A percentile compares a stretch with the other conserved stretches of the same genome.
phyloP scores from a whole-genome alignment of 768 basidiomycete genomes.

The Tubosaeta brunneosetosa region DNA sequence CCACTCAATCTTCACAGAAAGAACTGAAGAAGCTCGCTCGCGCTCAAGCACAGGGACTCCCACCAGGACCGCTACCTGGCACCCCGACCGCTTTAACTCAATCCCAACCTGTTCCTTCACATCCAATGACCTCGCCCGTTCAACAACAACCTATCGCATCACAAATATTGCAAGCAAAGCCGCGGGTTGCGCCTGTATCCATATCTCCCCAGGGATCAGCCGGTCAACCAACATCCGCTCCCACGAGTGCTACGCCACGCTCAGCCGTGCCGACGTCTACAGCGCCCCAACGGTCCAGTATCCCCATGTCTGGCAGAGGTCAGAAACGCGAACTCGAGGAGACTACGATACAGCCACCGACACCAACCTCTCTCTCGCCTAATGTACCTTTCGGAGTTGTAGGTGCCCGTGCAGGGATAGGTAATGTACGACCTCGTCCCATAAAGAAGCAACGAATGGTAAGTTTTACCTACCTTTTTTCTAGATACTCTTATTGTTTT shows the following conservation, averaged over 20 bases:
- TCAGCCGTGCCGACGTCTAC: conserved; percentile 25
- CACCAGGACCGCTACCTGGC: conserved; percentile 17
- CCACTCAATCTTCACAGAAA: conserved; percentile 42
- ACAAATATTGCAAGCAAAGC: conserved; percentile 20
- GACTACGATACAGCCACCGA: conserved; percentile 17
- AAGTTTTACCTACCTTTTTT: conserved; percentile 16
- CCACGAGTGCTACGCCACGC: conserved; percentile 30
- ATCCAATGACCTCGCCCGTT: conserved; percentile 19
- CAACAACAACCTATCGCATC: conserved; percentile 21
- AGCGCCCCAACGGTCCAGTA: conserved; percentile 20
- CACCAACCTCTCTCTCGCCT: conserved; percentile 20
- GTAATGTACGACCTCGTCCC: conserved; percentile 59
- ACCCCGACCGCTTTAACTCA: conserved; percentile 31
- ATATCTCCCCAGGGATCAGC: conserved; percentile 28
- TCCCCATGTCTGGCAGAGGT: conserved; percentile 20
- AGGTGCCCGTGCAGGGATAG: conserved; percentile 55
- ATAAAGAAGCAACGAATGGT: conserved; percentile 77
- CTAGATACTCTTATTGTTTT: not conserved
- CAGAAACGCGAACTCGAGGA: conserved; percentile 34
- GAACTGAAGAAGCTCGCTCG: conserved; percentile 68
- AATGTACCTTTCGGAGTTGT: conserved; percentile 31
- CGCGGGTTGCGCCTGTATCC: conserved; percentile 29
- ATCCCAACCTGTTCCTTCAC: conserved; percentile 27
- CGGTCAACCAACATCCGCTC: conserved; percentile 28
- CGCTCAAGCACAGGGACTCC: conserved; percentile 36